Conservation (phyloP, 345 rosid genomes). For the Citrus sp. region DNA sequence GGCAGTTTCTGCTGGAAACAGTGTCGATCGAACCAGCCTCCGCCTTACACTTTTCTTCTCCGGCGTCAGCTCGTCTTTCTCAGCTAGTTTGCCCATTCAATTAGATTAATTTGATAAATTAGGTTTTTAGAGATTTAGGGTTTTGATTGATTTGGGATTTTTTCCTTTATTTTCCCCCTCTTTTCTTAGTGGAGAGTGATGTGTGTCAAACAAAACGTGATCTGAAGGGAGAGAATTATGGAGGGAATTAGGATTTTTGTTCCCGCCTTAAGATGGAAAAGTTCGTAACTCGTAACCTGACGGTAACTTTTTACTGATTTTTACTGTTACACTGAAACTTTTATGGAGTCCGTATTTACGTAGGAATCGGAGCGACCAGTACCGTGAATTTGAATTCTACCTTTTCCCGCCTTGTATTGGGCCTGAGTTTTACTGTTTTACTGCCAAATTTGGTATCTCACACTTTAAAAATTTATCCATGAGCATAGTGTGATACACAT, state of each 20-base stretch:
- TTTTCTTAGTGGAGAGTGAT: neutral
- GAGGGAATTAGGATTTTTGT: conserved; percentile 14
- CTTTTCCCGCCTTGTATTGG: neutral
- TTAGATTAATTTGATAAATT: neutral
- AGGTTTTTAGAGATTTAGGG: conserved; percentile 15
- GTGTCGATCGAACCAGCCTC: conserved; percentile 71
- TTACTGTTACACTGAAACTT: neutral
- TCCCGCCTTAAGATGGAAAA: conserved; percentile 10
- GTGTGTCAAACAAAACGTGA: neutral
- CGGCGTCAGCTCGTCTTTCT: conserved; percentile 15
- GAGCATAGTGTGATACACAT: too few species aligned
- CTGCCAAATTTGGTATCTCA: neutral
- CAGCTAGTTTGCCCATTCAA: conserved; percentile 3
- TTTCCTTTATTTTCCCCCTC: neutral
- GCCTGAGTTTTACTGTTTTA: neutral
- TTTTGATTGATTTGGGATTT: neutral
- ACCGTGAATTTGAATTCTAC: neutral
- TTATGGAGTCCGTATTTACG: too few species aligned
- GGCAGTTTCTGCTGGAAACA: conserved; percentile 51
- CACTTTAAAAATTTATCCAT: too few species aligned
- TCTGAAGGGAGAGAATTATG: neutral
- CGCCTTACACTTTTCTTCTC: conserved; percentile 47
- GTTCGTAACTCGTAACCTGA: neutral
- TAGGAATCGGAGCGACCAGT: neutral
- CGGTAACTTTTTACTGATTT: neutral